Conservation (phyloP, 306 rosid genomes). For the Casuarina equisetifolia region DNA sequence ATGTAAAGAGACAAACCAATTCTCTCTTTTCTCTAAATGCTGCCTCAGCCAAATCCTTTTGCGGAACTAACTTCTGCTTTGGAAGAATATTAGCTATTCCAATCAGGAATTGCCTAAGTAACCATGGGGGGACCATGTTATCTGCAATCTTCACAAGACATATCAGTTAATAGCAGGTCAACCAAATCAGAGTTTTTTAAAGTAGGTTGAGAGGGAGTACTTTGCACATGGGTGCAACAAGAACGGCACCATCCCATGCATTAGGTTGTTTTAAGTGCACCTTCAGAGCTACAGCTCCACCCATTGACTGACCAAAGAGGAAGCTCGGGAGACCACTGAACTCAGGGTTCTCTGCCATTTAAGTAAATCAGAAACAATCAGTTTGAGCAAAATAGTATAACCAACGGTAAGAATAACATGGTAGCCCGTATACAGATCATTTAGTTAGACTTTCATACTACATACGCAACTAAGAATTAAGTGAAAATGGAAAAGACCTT, state of each 20-base stretch:
- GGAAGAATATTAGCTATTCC: constrained; percentile 68
- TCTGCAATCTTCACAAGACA: constrained; percentile 73
- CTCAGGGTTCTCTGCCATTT: constrained; percentile 59
- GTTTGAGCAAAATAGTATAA: constrained; percentile 1
- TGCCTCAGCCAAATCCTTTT: constrained; percentile 74
- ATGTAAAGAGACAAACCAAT: constrained; percentile 42
- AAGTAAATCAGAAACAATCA: constrained; percentile 22
- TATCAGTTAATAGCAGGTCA: constrained; percentile 28
- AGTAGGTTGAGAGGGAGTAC: constrained; percentile 44
- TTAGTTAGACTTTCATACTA: constrained; percentile 1
- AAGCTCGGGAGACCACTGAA: constrained; percentile 65
- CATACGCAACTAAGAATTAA: neutral
- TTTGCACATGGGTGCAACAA: constrained; percentile 97
- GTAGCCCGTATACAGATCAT: constrained; percentile 11
- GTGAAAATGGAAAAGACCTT: neutral
- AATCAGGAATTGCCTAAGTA: constrained; percentile 54
- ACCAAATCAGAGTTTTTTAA: constrained; percentile 9
- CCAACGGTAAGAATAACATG: neutral
- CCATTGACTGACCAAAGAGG: constrained; percentile 89
- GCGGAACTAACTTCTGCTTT: constrained; percentile 78
- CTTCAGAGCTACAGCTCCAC: constrained; percentile 91
- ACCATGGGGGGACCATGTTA: constrained; percentile 76
- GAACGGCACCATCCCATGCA: constrained; percentile 87
- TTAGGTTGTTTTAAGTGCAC: constrained; percentile 75
- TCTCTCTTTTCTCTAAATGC: constrained; percentile 82